Base-by-base conservation (phyloP, 148 eudicot genomes). In the Tetragonia tetragonoides region DNA sequence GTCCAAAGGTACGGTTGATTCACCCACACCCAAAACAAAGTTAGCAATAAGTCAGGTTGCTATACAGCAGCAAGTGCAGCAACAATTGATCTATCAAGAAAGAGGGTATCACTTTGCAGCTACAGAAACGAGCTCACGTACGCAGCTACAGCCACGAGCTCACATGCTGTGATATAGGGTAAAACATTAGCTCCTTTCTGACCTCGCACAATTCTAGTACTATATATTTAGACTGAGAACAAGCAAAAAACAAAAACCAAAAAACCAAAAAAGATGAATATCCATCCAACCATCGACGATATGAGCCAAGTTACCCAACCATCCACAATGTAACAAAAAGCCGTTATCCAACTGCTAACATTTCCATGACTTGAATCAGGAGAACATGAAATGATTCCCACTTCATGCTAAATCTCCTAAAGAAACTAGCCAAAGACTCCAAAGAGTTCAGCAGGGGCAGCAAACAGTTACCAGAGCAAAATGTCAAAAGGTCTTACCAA, bases 71-170 rank as follows among this genome's bases (percentile, higher is more conserved):
- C 79, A 67, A 66, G n/a, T 46, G 72, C 80, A 53, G 64, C 81
- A 72, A 47, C 76, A 64, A 46, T 23, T 28, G 24, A 72, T 18
- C 49, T 73, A 65, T 10, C 5, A 73, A 38, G n/a, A 73, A 57
- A 73, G 38, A 28, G 75, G 11, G 11, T 73, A 73, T 72, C 63
- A 47, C 62, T 28, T 71, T 78, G 34, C 76, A 49, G 81, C 79
- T 69, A 82, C 85, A 78, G 68, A 75, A 56, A 83, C 85, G 68
- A 83, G 85, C 82, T 82, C 84, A 85, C 78, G 82, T 81, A 80
- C 84, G 61, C 89, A 86, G 87, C 84, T 77, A 83, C 82, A 84
- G 78, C 84, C 73, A 84, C 84, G 82, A 88, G 82, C 85, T 82
- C 87, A 79, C 63, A 37, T 84, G 85, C 92, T 86, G 87, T 84